These are phyloP conservation scores for Cadophora sp. DNA, from an alignment of 2,329 filamentous ascomycete species.

Conservation along the genomic window DNA sequence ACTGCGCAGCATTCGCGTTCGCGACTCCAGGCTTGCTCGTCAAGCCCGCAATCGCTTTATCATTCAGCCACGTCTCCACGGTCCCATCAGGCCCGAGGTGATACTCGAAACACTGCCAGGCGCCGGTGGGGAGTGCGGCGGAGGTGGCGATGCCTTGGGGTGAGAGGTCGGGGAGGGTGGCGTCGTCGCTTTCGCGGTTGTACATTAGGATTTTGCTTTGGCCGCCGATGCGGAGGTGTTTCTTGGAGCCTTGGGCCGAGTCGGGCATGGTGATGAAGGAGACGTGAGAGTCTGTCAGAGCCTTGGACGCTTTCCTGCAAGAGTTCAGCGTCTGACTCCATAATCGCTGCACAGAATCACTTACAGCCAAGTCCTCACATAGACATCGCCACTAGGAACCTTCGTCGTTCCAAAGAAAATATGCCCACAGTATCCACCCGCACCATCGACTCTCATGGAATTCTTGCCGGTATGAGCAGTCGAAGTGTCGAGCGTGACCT, in stretches of 20 bases:
- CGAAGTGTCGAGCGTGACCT: slow-evolving; percentile 61
- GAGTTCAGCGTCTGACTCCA: no score
- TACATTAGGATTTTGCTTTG: slow-evolving; percentile 68
- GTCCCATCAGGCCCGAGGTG: slow-evolving; percentile 63
- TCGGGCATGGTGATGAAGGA: slow-evolving; percentile 71
- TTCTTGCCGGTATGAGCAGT: slow-evolving; percentile 62
- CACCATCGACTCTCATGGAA: slow-evolving; percentile 59
- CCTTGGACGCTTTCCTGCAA: slow-evolving; percentile 59
- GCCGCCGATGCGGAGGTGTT: slow-evolving; percentile 67
- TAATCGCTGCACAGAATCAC: no score
- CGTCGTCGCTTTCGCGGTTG: slow-evolving; percentile 68
- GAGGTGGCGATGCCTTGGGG: slow-evolving; percentile 64
- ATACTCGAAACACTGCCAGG: slow-evolving; percentile 68
- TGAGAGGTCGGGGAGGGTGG: slow-evolving; percentile 65
- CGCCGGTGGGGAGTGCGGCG: slow-evolving; percentile 54
- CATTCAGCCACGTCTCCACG: slow-evolving; percentile 67
- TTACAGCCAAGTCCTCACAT: slow-evolving; percentile 62
- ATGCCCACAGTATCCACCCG: slow-evolving; percentile 62
- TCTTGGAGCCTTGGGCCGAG: slow-evolving; percentile 58
- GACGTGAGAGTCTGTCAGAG: slow-evolving; percentile 64
- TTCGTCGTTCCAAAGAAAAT: slow-evolving; percentile 66
- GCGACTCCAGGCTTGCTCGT: slow-evolving; percentile 48
- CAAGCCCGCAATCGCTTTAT: slow-evolving; percentile 56
- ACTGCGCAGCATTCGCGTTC: slow-evolving; percentile 59
- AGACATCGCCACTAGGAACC: slow-evolving; percentile 62